Evolutionary conservation across 352 stramenopile genomes (phyloP), one percentile per base, ranked within the genome.

Genomic region (Phytopythium chamaehyphon): DNA sequence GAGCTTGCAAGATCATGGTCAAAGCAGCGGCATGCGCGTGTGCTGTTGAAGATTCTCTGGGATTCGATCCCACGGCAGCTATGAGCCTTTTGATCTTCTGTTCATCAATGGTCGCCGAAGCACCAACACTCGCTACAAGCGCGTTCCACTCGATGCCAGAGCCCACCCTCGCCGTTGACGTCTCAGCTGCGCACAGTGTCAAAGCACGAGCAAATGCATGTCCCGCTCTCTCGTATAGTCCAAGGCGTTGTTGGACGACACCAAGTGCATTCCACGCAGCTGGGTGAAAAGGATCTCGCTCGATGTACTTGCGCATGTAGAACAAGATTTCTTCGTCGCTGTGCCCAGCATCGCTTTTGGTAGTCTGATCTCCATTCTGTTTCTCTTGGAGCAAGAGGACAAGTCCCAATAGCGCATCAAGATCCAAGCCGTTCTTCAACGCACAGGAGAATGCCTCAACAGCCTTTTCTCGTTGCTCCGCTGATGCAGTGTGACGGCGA

Each of bases 401-500:
- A 22, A 93, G 65, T 2, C 83, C 83, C 24, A 88, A 58, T 12
- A 92, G 61, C 33, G 81, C 81, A 54, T 95, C 83, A 26, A 91
- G 45, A 63, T 93, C 77, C 26, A 88, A 56, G 3, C 76, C 74
- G 28, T 82, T 75, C 43, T 93, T 69, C 9, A 95, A 60, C 22
- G 83, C 83, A 54, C 85, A 95, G 40, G 73, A 66, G 57, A 92
- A 95, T 9, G 81, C 75, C 51, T 90, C 82, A 12, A 82, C 68
- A 11, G 76, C 54, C 59, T 88, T 86, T 23, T 56, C 61, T 24
- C 69, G 59, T 51, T 87, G 69, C 22, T 55, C 40, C 18, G 47
- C 28, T 12, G 51, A 82, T 8, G 35, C 21, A 28, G 14, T 62
- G 47, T 87, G 69, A 4, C 62, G 63, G 23, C 73, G 69, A 61